Evolutionary conservation across 192 early-diverging fungal genomes (phyloP), one percentile per base, ranked within the genome.

Genomic region (Mortierella claussenii): DNA sequence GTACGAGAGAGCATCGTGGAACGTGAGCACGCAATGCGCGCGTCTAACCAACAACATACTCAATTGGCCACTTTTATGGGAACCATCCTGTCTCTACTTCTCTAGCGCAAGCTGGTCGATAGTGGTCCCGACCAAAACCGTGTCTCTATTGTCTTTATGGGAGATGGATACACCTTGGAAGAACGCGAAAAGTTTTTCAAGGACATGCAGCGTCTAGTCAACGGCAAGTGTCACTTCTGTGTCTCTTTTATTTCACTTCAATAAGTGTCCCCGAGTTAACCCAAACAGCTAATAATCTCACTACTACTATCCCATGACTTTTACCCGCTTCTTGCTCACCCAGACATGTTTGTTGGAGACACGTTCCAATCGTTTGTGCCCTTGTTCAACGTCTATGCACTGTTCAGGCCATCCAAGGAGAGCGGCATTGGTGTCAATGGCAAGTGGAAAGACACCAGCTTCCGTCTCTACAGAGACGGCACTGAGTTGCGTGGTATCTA

Each of bases 401-500:
- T 89, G 7, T 89, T 80, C 67, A 66, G 64, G 24, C 82, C 82
- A 4, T 79, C 78, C 48, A 69, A 45, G 26, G 86, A 89, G 47
- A 65, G 69, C 42, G 88, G 88, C 18, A 87, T 89, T 26, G 88
- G 88, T 13, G 63, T 55, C 55, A 69, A 81, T 18, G 84, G 85
- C 3, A 65, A 71, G 20, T 83, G 85, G 53, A 80, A 69, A 46
- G 68, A 87, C 50, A 89, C 87, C 13, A 65, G 76, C 23, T 89
- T 89, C 73, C 82, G 83, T 17, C 76, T 89, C n/a, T 89, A 86
- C 57, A 59, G 88, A 28, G 88, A 89, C 42, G 88, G 88, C 9
- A 89, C 88, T 2, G 88, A 89, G 48, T 70, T 89, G 11, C 78
- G 88, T 20, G 88, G 88, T 10, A 86, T 89, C 40, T 89, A 89